Conservation (phyloP, 31 red algal genomes). For the Endocladia muricata region DNA sequence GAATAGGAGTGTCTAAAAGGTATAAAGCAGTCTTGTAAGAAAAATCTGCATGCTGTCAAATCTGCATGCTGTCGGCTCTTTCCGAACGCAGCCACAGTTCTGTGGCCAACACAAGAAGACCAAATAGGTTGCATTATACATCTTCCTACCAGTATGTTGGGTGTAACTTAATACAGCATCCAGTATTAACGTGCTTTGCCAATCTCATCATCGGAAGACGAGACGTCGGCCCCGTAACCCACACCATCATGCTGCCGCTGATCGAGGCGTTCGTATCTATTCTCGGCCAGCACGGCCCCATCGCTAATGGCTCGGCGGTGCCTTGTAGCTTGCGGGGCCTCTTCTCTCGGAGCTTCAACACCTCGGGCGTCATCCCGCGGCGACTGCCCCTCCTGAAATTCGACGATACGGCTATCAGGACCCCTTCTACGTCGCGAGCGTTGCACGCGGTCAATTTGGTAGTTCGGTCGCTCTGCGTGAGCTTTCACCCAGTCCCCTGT, state of each 20-base stretch:
- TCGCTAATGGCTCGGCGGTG: constrained; percentile 51
- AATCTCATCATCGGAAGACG: not conserved
- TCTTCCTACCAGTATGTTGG: no score
- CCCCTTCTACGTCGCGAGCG: not conserved
- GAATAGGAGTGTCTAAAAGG: no score
- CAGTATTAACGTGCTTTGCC: no score
- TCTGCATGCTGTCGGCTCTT: no score
- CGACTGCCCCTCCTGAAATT: not conserved
- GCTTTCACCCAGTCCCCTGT: constrained; percentile 33
- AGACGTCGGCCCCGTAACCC: not conserved
- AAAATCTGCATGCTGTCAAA: no score
- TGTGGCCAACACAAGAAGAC: no score
- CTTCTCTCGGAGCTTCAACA: not conserved
- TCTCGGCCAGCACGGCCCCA: constrained; percentile 40
- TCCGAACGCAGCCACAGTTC: no score
- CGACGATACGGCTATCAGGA: not conserved
- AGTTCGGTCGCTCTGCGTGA: not conserved
- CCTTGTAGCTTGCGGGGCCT: no score
- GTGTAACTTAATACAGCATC: not conserved
- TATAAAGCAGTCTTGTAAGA: no score
- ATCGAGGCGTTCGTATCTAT: constrained; percentile 39
- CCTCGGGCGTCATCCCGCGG: constrained; percentile 1
- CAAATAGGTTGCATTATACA: no score
- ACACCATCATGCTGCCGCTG: constrained; percentile 14
- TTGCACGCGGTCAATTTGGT: not conserved